Evolutionary conservation across 139 green algal genomes (phyloP).

Genomic region (Tetraselmis chui): DNA sequence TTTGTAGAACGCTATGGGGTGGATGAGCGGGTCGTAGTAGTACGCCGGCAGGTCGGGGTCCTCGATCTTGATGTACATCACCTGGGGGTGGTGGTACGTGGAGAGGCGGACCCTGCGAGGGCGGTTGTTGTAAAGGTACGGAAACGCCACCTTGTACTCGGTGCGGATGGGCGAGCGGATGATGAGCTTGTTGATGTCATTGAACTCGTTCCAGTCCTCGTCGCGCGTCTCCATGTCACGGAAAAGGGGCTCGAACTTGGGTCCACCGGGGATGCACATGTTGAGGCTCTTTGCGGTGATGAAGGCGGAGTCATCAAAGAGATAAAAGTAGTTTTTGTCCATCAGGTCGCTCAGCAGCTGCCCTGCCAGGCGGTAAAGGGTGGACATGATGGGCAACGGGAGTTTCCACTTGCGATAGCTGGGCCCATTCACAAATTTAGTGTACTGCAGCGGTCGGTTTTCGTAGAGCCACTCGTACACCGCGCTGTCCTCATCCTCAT

Average conservation of each 20-base stretch:
- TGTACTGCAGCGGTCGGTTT: slow-evolving; percentile 81
- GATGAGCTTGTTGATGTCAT: slow-evolving; percentile 99
- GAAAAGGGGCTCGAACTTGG: slow-evolving; percentile 99
- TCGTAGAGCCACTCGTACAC: slow-evolving; percentile 96
- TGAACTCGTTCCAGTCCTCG: slow-evolving; percentile 99
- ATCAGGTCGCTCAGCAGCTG: slow-evolving; percentile 95
- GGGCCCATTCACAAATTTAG: slow-evolving; percentile 85
- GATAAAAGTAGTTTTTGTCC: slow-evolving; percentile 99
- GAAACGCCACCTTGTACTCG: slow-evolving; percentile 94
- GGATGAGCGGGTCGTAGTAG: slow-evolving; percentile 98
- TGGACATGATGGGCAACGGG: slow-evolving; percentile 90
- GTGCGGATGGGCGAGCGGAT: slow-evolving; percentile 86
- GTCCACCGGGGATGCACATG: slow-evolving; percentile 96
- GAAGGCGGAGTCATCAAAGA: slow-evolving; percentile 88
- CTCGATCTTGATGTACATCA: slow-evolving; percentile 99
- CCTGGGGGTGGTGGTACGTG: slow-evolving; percentile 89
- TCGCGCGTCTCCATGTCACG: slow-evolving; percentile 90
- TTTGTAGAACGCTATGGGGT: slow-evolving; percentile 92
- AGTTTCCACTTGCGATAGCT: slow-evolving; percentile 92
- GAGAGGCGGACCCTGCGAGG: slow-evolving; percentile 83
- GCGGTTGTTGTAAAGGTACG: slow-evolving; percentile 99
- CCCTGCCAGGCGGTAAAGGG: slow-evolving; percentile 49
- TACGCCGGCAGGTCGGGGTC: slow-evolving; percentile 98
- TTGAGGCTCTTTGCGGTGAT: slow-evolving; percentile 88
- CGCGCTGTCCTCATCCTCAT: slow-evolving; percentile 84